Evolutionary conservation across 2,329 filamentous ascomycete genomes (phyloP), one percentile per base, ranked within the genome.

Genomic region (Alternaria viburni): DNA sequence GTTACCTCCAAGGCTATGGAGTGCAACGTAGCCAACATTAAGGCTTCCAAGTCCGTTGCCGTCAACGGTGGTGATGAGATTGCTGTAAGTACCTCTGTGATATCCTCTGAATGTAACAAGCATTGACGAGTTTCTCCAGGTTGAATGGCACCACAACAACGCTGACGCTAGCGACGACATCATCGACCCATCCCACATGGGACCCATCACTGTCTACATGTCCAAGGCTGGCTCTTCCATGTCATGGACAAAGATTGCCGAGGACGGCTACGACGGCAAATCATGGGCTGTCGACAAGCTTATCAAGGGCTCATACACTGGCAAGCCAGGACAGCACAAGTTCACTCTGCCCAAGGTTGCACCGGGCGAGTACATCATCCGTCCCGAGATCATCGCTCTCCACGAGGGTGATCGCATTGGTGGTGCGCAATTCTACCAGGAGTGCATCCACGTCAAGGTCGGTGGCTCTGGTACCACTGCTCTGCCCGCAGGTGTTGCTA

Each of bases 201-300:
- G 86, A 10, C 85, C 85, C 43, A 76, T 87, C 70, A 80, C 83
- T 66, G 85, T 83, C 65, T 87, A 85, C 73, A 83, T 86, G 66
- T 83, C 84, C 3, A 80, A 81, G 52, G 77, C 78, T 44, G 68
- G 73, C 17, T 72, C 74, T 52, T 81, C 83, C 55, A 82, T 82
- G 49, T 80, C 81, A 15, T 87, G 84, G 85, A 80, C 84, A 62
- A 83, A 81, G 75, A 71, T 83, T 44, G 78, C 79, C 6, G 77
- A 82, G 65, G 76, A 80, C 28, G 80, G 79, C 36, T 79, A 67
- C 49, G 68, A 68, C 30, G 67, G 69, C 54, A 74, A 73, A 44
- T 71, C 68, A 4, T 83, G 81, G 81, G 82, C 79, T 45, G 78
- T 81, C 23, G 70, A 76, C 36, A 80, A 70, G 54, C 74, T 83